Percentiles rank a stretch among this genome's conserved stretches.
Evolutionary conservation across 139 green algal species (phyloP).

Genomic region (Asterochloris sp.): DNA sequence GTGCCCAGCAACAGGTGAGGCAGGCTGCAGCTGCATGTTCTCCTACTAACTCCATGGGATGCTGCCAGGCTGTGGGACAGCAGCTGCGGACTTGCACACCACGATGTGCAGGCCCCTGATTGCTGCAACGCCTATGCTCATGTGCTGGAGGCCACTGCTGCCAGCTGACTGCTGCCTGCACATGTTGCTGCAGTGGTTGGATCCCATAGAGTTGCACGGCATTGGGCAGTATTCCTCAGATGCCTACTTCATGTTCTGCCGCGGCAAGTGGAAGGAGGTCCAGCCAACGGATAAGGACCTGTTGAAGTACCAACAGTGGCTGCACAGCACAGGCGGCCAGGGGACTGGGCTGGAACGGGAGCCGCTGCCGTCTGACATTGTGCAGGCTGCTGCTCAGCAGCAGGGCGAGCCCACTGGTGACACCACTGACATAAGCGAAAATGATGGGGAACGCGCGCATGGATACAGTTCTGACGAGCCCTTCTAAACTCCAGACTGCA

Average conservation of each 20-base stretch:
- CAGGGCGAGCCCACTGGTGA: background rate
- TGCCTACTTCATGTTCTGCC: slow-evolving; percentile 90
- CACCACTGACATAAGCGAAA: no score
- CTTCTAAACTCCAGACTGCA: no score
- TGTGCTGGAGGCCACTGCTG: background rate
- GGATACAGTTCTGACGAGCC: no score
- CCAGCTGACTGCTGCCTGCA: background rate
- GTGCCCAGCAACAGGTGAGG: no score
- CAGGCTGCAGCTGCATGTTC: no score
- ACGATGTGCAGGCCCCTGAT: no score
- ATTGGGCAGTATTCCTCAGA: slow-evolving; percentile 86
- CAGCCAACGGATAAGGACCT: slow-evolving; percentile 54
- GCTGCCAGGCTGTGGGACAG: no score
- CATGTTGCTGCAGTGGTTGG: slow-evolving; percentile 59
- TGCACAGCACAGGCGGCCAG: slow-evolving; percentile 54
- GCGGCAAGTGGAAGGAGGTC: slow-evolving; percentile 56
- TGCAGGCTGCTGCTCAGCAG: background rate
- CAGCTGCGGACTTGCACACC: no score
- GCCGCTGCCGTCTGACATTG: background rate
- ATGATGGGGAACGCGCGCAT: no score
- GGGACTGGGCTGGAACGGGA: slow-evolving; percentile 41
- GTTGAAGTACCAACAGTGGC: slow-evolving; percentile 55
- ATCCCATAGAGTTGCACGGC: slow-evolving; percentile 74
- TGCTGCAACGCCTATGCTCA: background rate
- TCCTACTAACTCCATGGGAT: no score